Evolutionary conservation across 495 filamentous ascomycete genomes (phyloP).

Genomic region (Gamarada debralockiae): DNA sequence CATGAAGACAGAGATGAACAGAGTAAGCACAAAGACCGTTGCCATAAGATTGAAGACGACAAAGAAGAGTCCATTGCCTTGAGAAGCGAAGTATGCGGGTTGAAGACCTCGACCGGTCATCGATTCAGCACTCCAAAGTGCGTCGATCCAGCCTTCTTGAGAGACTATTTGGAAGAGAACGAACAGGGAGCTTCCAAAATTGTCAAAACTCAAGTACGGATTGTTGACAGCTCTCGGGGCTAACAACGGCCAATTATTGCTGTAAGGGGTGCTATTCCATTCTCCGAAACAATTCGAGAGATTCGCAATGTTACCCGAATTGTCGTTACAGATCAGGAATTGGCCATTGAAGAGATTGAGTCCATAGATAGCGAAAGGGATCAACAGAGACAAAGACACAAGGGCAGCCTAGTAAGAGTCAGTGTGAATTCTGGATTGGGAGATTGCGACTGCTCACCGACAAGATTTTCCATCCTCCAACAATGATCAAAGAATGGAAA

Average conservation of each 20-base stretch:
- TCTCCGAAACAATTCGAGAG: constrained; percentile 80
- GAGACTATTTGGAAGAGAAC: constrained; percentile 99
- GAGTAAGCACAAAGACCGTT: constrained; percentile 93
- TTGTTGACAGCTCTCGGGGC: constrained; percentile 78
- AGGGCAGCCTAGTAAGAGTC: constrained; percentile 58
- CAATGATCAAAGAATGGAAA: constrained; percentile 92
- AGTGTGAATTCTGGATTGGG: constrained; percentile 15
- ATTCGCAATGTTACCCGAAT: constrained; percentile 40
- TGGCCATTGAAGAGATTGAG: constrained; percentile 88
- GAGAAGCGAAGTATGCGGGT: constrained; percentile 59
- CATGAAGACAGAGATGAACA: constrained; percentile 99
- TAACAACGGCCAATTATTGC: constrained; percentile 70
- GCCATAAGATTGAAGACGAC: constrained; percentile 95
- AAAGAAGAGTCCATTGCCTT: constrained; percentile 91
- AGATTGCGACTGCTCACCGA: constrained; percentile 10
- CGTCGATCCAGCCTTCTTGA: constrained; percentile 95
- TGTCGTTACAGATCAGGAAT: constrained; percentile 79
- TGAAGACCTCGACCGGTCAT: constrained; percentile 76
- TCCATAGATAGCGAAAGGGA: constrained; percentile 95
- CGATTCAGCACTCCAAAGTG: constrained; percentile 76
- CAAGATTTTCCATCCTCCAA: constrained; percentile 88
- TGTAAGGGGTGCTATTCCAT: constrained; percentile 68
- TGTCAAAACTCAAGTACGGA: constrained; percentile 87
- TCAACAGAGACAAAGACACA: constrained; percentile 88
- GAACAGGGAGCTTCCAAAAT: constrained; percentile 87